Base-by-base conservation (phyloP, 768 basidiomycete species). In the Saitozyma podzolica region DNA sequence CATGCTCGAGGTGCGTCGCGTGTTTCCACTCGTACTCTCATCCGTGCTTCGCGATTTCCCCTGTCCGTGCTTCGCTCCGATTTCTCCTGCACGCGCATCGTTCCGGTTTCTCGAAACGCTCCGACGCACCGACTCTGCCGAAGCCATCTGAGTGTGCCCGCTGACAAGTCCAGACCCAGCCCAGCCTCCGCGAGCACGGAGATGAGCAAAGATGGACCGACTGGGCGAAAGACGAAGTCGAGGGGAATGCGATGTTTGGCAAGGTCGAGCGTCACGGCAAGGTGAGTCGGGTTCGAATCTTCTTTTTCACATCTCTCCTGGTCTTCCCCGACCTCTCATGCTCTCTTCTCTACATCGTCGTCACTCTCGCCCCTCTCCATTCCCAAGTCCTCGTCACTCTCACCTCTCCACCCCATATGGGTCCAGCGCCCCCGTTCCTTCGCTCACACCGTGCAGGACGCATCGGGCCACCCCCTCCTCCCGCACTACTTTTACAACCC, bases 401-500 rank as follows among this genome's bases (percentile, higher is more conserved):
- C 29, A 29, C 29, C 29, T 29, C 29, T 29, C 29, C 29, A 29
- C 5, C 2, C 5, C 29, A 29, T 29, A 5, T 29, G 29, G 29
- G 5, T 29, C 29, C 29, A 29, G 29, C 29, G 29, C 29, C 29
- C 29, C 29, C 5, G 29, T 29, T 29, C 29, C 29, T 2, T 29
- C 29, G 29, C 29, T 29, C 29, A 29, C 5, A 29, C 29, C 29
- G 29, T 11, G 6, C 54, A 81, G 78, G 80, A 81, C 68, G 71
- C 78, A 4, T 77, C 80, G 6, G 80, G 80, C 2, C 69, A 72
- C 37, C 78, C 76, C 0, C 67, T 81, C 13, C 67, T 77, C 3
- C 74, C 80, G 6, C 70, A 74, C 48, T 81, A 74, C 69, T 80
- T 70, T 63, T 80, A 81, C 68, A 63, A 73, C 39, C 80, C 79